These are phyloP conservation scores for Flueggea neowawraea DNA, from an alignment of 441 rosid genomes.

Conservation along the genomic window DNA sequence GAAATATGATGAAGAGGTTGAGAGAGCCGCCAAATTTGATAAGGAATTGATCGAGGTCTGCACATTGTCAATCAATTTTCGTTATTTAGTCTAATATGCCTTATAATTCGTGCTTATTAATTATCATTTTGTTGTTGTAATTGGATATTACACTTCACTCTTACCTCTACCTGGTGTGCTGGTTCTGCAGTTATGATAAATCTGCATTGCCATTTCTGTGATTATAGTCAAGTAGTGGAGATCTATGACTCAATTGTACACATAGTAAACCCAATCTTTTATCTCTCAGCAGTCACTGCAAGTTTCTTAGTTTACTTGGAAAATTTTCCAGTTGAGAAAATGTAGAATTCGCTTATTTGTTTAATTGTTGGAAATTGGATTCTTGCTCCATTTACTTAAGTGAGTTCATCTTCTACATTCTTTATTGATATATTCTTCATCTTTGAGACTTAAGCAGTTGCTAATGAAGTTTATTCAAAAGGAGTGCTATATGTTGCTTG, in stretches of 20 bases:
- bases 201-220: neutral
- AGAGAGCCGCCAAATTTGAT: conserved; percentile 58
- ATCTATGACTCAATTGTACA: neutral
- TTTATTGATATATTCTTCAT: too few relatives aligned
- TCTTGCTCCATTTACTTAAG: neutral
- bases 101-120: too few relatives aligned
- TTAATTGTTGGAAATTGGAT: neutral
- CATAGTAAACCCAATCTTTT: neutral
- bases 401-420: too few relatives aligned
- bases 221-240: conserved; percentile 1
- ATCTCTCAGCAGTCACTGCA: too few relatives aligned
- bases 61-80: neutral
- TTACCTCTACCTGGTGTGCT: too few relatives aligned
- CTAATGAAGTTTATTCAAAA: too few relatives aligned
- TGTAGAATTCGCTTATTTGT: neutral
- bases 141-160: neutral
- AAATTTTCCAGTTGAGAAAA: too few relatives aligned
- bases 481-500: too few relatives aligned
- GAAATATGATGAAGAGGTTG: conserved; percentile 66
- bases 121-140: neutral
- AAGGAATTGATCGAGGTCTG: conserved; percentile 58
- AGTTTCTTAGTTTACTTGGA: too few relatives aligned
- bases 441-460: too few relatives aligned
- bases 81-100: neutral
- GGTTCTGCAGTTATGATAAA: neutral